Percentiles rank a stretch among this genome's conserved stretches.
Conservation (phyloP, 306 rosid genomes). For the Rosa persica region DNA sequence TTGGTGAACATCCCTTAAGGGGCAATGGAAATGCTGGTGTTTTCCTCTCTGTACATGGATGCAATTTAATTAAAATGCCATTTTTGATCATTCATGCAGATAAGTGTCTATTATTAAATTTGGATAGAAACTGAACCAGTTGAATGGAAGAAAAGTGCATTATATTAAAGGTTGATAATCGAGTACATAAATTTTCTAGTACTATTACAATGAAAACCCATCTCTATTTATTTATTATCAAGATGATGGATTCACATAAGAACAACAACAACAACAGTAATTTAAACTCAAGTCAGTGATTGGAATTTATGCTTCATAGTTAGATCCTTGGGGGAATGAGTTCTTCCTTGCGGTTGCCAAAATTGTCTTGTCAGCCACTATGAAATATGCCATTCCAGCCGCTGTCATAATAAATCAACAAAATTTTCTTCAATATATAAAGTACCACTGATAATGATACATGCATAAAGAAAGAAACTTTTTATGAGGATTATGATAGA, state of each 20-base stretch:
- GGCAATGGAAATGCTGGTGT: background rate
- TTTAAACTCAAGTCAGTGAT: constrained; percentile 9
- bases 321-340: constrained; percentile 62
- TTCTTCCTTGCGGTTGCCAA: constrained; percentile 91
- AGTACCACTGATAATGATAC: constrained; percentile 1
- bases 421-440: background rate
- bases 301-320: constrained; percentile 35
- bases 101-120: background rate
- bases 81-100: background rate
- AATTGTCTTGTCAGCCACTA: constrained; percentile 96
- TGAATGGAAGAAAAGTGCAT: constrained; percentile 12
- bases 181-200: constrained; percentile 8
- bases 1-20: constrained; percentile 39
- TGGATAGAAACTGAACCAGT: background rate
- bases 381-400: constrained; percentile 98
- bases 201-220: constrained; percentile 18
- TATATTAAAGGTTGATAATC: background rate
- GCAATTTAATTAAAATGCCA: background rate
- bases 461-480: background rate
- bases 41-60: background rate
- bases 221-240: constrained; percentile 25
- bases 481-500: background rate
- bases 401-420: constrained; percentile 39
- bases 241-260: constrained; percentile 23
- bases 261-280: constrained; percentile 3